Percentiles rank a stretch among this genome's conserved stretches.
Conservation (phyloP, 805 yeast genomes). For the Peterozyma toletana region DNA sequence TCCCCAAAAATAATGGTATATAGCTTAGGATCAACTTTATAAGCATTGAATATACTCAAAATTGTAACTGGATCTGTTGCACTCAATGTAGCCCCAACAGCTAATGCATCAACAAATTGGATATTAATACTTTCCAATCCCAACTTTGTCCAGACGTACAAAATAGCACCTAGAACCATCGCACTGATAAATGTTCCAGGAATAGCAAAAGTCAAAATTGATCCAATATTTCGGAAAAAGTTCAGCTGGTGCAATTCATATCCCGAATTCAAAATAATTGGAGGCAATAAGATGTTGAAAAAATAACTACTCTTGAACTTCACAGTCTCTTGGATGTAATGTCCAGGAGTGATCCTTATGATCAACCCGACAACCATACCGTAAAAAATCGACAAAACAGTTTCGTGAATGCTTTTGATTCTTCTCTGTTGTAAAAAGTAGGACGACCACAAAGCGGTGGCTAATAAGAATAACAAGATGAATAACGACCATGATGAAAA, state of each 20-base stretch:
- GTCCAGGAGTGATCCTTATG: conserved; percentile 90
- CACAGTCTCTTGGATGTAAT: conserved; percentile 93
- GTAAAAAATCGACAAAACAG: conserved; percentile 89
- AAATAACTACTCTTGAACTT: conserved; percentile 92
- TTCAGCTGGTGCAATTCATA: conserved; percentile 95
- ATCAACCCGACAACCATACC: conserved; percentile 95
- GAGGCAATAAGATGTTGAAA: conserved; percentile 90
- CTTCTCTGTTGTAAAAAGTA: conserved; percentile 86
- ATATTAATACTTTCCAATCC: conserved; percentile 85
- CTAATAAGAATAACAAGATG: conserved; percentile 70
- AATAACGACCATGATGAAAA: conserved; percentile 97
- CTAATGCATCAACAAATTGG: conserved; percentile 94
- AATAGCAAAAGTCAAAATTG: conserved; percentile 89
- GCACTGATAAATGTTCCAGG: conserved; percentile 96
- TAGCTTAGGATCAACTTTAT: conserved; percentile 95
- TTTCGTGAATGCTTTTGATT: conserved; percentile 95
- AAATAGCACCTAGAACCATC: conserved; percentile 78
- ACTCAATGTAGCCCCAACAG: conserved; percentile 95
- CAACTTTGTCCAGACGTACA: conserved; percentile 84
- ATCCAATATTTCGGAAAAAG: conserved; percentile 85
- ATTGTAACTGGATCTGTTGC: conserved; percentile 99
- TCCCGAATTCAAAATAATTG: conserved; percentile 93
- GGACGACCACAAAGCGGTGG: conserved; percentile 91
- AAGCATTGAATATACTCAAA: conserved; percentile 91
- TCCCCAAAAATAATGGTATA: conserved; percentile 98